Base-by-base conservation (phyloP, 2,329 filamentous ascomycete genomes). In the Alternaria alternata region DNA sequence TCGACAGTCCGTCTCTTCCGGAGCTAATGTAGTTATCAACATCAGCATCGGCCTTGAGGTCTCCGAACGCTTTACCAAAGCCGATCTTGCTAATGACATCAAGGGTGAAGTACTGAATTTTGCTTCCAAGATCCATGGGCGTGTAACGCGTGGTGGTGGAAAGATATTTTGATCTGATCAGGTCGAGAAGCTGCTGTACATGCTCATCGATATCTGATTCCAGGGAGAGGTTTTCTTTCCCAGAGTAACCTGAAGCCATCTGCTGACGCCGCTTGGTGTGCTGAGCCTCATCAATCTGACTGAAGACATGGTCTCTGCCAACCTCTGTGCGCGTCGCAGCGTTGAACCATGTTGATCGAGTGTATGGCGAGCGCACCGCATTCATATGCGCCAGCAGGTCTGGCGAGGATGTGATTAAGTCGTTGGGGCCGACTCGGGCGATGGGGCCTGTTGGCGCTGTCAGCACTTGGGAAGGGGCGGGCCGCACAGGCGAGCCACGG, bases 11-110 rank as follows among this genome's bases (percentile, higher is more conserved):
- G 12, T 74, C 76, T 22, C 79, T 75, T 51, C 78, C 79, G 42
- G 82, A 81, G 54, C 81, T 68, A 57, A 83, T 79, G 66, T 83
- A 70, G 14, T 62, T 59, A 39, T 81, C 79, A 2, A 83, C 51
- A 61, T 87, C 84, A 12, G 76, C 72, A 57, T 87, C 83, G 7
- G 80, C 75, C 16, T 75, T 73, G 26, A 87, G 75, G 62, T 82
- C 83, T 2, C 84, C 84, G 59, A 85, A 85, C 0, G 83, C 69
- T 14, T 79, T 65, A 3, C 84, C 85, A 56, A 86, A 85, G 0
- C 83, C 82, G 6, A 87, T 72, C 34, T 79, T 79, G 47, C 80
- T 83, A 60, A 88, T 85, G 44, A 85, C 80, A 60, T 87, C 86
- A 9, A 87, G 76, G 1, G 84, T 84, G 55, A 86, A 82, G 71